Evolutionary conservation across 2,329 filamentous ascomycete genomes (phyloP).

Genomic region (Graphilbum fragrans): DNA sequence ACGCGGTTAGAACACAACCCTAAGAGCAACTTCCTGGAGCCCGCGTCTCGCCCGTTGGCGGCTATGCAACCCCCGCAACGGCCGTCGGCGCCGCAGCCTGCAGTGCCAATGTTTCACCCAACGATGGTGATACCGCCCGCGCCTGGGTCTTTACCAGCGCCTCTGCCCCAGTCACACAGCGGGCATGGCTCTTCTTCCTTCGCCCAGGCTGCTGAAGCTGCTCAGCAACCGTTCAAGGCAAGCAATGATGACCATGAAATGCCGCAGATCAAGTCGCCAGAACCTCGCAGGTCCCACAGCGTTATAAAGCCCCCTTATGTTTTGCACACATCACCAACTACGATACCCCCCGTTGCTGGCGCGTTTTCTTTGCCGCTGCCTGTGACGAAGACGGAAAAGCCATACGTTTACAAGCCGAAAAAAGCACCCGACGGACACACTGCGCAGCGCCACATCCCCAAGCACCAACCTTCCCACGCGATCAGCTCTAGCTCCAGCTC

Average conservation of each 20-base stretch:
- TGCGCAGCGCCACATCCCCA: slow-evolving; percentile 6
- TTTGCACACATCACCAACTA: slow-evolving; percentile 10
- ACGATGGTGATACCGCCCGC: no score
- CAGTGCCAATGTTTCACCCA: slow-evolving; percentile 8
- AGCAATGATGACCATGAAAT: no score
- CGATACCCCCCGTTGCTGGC: neutral
- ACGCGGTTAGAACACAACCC: slow-evolving; percentile 46
- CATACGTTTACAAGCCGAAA: slow-evolving; percentile 41
- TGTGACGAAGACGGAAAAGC: slow-evolving; percentile 26
- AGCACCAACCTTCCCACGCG: neutral
- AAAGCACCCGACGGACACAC: slow-evolving; percentile 18
- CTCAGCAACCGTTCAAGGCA: no score
- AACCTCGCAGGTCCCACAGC: slow-evolving; percentile 12
- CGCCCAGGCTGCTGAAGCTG: no score
- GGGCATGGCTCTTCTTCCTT: no score
- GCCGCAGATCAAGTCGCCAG: neutral
- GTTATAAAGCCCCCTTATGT: slow-evolving; percentile 14
- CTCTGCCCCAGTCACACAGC: no score
- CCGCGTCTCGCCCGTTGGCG: slow-evolving; percentile 37
- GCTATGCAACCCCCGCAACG: slow-evolving; percentile 4
- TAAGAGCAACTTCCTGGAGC: slow-evolving; percentile 62
- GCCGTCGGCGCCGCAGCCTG: slow-evolving; percentile 12
- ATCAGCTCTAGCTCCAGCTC: neutral
- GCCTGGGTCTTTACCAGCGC: no score
- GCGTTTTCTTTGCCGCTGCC: slow-evolving; percentile 7